Percentiles rank a stretch among this genome's conserved stretches.
Evolutionary conservation across 306 rosid genomes (phyloP).

Genomic region (Cucurbita ficifolia): DNA sequence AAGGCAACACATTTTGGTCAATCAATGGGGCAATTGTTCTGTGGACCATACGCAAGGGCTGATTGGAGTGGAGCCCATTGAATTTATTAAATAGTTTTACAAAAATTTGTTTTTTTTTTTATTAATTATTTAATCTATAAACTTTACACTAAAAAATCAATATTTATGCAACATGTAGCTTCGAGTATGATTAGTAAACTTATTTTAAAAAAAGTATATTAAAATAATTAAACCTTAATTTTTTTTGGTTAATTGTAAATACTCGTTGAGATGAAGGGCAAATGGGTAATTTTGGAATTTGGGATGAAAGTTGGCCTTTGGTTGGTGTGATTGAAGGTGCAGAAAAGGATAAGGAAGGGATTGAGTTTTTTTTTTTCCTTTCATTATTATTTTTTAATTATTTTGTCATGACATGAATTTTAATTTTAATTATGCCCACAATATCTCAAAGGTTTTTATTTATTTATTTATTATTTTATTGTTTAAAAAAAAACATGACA

Average conservation of each 20-base stretch:
- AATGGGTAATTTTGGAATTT: background rate
- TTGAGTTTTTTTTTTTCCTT: too few relatives aligned
- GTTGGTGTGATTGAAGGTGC: background rate
- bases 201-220: too few relatives aligned
- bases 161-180: background rate
- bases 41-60: constrained; percentile 1
- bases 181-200: background rate
- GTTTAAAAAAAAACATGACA: background rate
- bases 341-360: background rate
- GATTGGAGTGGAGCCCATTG: background rate
- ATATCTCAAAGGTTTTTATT: background rate
- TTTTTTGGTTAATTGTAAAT: background rate
- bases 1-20: background rate
- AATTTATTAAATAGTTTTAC: background rate
- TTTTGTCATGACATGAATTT: background rate
- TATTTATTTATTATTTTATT: background rate
- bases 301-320: background rate
- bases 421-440: background rate
- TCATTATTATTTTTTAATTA: too few relatives aligned
- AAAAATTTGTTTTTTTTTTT: background rate
- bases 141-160: background rate
- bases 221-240: too few relatives aligned
- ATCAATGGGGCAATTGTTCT: background rate
- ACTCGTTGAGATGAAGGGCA: background rate
- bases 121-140: background rate